A percentile compares a stretch with the other conserved stretches of the same genome.
Conservation (phyloP, 1,284 basidiomycete species). For the Rhodotorula sp. region DNA sequence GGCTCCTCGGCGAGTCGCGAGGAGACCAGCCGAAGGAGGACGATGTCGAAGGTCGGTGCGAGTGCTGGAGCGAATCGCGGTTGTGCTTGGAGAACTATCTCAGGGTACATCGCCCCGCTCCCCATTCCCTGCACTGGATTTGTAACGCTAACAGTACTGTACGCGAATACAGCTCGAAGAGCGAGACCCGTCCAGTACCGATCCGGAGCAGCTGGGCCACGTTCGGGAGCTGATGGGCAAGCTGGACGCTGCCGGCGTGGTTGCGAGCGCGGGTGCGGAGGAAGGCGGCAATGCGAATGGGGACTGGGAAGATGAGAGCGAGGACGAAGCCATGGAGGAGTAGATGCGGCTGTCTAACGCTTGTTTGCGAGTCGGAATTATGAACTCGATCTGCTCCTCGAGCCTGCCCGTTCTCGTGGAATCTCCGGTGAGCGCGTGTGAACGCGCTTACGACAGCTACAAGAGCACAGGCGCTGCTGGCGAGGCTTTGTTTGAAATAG, state of each 20-base stretch:
- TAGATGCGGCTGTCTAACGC: conserved; percentile 1
- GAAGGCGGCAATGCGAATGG: conserved; percentile 47
- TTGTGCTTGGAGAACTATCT: conserved; percentile 80
- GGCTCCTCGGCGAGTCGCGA: conserved; percentile 54
- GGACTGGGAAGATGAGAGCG: conserved; percentile 57
- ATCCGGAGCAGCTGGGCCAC: conserved; percentile 75
- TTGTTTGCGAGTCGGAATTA: no score
- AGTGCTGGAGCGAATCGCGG: conserved; percentile 73
- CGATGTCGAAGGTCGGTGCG: conserved; percentile 58
- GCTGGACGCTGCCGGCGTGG: conserved; percentile 67
- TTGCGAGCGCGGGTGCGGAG: conserved; percentile 56
- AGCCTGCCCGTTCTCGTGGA: neutral
- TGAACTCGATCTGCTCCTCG: neutral
- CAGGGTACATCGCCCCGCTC: conserved; percentile 57
- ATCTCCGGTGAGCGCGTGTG: no score
- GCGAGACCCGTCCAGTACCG: conserved; percentile 65
- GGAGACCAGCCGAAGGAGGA: conserved; percentile 61
- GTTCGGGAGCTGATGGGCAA: conserved; percentile 68
- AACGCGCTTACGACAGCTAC: no score
- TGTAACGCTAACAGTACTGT: neutral
- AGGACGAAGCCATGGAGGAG: conserved; percentile 64
- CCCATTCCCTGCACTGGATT: neutral
- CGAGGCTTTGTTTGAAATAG: no score
- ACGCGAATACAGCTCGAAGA: conserved; percentile 61
- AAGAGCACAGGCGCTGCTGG: neutral